phyloP scores from a whole-genome alignment of 2,329 filamentous ascomycete genomes.

The Chaetomium sp. region DNA sequence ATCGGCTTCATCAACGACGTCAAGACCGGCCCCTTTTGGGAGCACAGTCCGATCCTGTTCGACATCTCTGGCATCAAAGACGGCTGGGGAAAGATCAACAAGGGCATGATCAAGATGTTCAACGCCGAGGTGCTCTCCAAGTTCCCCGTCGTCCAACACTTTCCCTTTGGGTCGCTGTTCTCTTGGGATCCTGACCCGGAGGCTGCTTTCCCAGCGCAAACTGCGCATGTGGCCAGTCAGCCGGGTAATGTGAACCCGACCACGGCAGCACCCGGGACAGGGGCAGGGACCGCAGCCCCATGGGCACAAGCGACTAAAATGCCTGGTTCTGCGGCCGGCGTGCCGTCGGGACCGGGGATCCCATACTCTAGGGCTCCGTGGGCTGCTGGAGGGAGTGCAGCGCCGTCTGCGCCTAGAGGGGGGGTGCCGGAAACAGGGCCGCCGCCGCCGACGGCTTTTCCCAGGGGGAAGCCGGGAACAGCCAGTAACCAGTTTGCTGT shows the following conservation, averaged over 20 bases:
- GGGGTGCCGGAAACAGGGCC: conserved; percentile 14
- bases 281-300: conserved; percentile 21
- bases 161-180: conserved; percentile 75
- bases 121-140: conserved; percentile 93
- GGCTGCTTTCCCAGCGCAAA: conserved; percentile 42
- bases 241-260: conserved; percentile 27
- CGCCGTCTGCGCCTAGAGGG: conserved; percentile 9
- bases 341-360: conserved; percentile 25
- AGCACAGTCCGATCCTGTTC: conserved; percentile 88
- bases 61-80: conserved; percentile 87
- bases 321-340: conserved; percentile 14
- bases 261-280: not conserved
- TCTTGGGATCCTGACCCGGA: conserved; percentile 65
- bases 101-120: conserved; percentile 99
- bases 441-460: conserved; percentile 18
- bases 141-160: conserved; percentile 98
- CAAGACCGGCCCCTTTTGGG: conserved; percentile 94
- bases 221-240: conserved; percentile 49
- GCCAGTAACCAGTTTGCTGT: conserved; percentile 35
- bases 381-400: conserved; percentile 5
- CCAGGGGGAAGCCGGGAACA: conserved; percentile 25
- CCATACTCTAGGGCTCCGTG: conserved; percentile 32
- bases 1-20: conserved; percentile 97
- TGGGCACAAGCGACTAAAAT: conserved; percentile 25
- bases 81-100: conserved; percentile 99